These are phyloP conservation scores for Bipolaris bicolor DNA, from an alignment of 2,329 filamentous ascomycete genomes.

Conservation along the genomic window DNA sequence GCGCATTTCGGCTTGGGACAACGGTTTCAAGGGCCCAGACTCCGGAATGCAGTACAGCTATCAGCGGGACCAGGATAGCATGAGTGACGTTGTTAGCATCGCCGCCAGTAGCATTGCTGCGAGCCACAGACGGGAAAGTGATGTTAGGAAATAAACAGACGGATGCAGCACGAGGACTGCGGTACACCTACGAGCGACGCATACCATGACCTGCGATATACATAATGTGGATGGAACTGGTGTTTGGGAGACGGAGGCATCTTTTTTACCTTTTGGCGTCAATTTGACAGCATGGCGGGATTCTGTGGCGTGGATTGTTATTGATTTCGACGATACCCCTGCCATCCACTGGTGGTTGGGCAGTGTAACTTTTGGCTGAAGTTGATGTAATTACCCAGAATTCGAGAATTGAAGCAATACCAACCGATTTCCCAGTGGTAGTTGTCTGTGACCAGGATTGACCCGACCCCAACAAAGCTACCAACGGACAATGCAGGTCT, in stretches of 20 bases:
- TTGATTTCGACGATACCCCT: conserved; percentile 16
- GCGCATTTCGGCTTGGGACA: conserved; percentile 45
- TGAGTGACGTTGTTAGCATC: conserved; percentile 26
- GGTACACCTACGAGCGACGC: neutral
- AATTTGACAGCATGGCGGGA: conserved; percentile 1
- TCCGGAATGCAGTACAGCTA: conserved; percentile 27
- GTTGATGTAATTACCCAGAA: conserved; percentile 1
- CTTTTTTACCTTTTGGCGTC: conserved; percentile 5
- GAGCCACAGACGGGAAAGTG: conserved; percentile 16
- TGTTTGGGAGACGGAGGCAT: neutral
- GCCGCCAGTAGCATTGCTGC: conserved; percentile 17
- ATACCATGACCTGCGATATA: neutral
- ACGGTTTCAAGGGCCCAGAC: conserved; percentile 36
- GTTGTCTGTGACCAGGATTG: neutral
- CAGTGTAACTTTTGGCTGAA: conserved; percentile 9
- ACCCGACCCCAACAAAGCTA: neutral
- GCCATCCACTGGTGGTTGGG: conserved; percentile 18
- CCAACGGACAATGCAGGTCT: neutral
- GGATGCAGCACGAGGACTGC: neutral
- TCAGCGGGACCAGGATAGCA: conserved; percentile 28
- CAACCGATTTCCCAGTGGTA: neutral
- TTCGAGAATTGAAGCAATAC: neutral
- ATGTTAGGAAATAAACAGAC: conserved; percentile 6
- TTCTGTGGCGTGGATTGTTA: conserved; percentile 2
- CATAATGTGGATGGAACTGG: conserved; percentile 4